Base-by-base conservation (phyloP, 129 eudicot genomes). In the Chrysanthemum seticuspe region DNA sequence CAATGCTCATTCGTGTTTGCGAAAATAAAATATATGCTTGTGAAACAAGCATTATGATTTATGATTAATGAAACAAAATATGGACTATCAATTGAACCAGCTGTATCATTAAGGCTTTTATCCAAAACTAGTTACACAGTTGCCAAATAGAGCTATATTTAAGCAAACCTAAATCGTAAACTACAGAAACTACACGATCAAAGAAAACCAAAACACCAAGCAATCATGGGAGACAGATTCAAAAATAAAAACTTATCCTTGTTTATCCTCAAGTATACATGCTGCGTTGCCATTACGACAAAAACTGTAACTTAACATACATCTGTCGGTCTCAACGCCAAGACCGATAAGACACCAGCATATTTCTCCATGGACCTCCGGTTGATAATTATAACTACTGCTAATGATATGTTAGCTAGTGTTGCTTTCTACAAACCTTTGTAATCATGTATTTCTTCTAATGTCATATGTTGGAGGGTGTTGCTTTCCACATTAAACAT, bases 311-410 rank as follows among this genome's bases (percentile, higher is more conserved):
- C 79, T 73, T 73, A 72, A 84, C 74, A 75, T 68, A 76, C 78
- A 76, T 45, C 85, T 74, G 73, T 78, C 95, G 79, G 83, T 83
- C 77, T 91, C 96, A 79, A 85, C 88, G 47, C 97, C 96, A 79
- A 91, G 73, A 52, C 97, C 97, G 73, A 91, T 82, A 91, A 88
- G 23, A 88, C 92, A 76, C 97, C 96, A 2, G 93, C 85, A 72
- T 88, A 88, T 67, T 85, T 86, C 77, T 88, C 93, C 83, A 91
- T 19, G 10, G 96, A 84, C 47, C 93, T 6, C 45, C 45, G 9
- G 9, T 40, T 5, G 45, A 40, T 40, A 2, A 6, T 6, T 40
- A 34, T 34, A 34, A 34, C 40, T 34, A 40, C 7, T 40, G 45
- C 45, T 40, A 40, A 40, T 40, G 45, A 40, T 40, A 40, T 40